A percentile compares a stretch with the other conserved stretches of the same genome.
These are phyloP conservation scores for Wickerhamiella nectarea DNA, from an alignment of 805 yeast genomes.

Conservation along the genomic window DNA sequence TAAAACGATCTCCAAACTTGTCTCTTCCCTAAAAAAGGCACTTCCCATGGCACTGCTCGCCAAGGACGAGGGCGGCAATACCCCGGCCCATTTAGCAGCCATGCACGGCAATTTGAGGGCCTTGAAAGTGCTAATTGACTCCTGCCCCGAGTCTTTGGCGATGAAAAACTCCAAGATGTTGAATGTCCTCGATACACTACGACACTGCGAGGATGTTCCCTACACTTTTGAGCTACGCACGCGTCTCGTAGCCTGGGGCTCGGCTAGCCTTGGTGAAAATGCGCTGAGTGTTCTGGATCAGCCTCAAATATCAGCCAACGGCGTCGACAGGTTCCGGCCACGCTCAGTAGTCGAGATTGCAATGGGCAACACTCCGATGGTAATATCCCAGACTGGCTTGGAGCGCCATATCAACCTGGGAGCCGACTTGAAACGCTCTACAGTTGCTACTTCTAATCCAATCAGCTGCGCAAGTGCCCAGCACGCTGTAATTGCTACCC, in stretches of 20 bases:
- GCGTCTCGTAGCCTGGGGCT: constrained; percentile 12
- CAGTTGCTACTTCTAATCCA: not conserved
- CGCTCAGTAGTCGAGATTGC: constrained; percentile 3
- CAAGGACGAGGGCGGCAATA: constrained; percentile 16
- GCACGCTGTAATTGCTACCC: constrained; percentile 15
- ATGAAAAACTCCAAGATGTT: constrained; percentile 13
- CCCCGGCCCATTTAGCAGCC: constrained; percentile 21
- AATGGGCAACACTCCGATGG: constrained; percentile 4
- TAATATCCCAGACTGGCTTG: not conserved
- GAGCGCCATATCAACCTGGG: constrained; percentile 7
- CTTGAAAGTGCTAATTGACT: constrained; percentile 14
- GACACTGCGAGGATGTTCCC: constrained; percentile 11
- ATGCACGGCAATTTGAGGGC: constrained; percentile 15
- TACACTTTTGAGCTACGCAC: constrained; percentile 4
- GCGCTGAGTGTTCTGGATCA: not conserved
- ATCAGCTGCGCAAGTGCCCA: not conserved
- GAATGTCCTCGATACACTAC: constrained; percentile 13
- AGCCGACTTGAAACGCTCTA: constrained; percentile 10
- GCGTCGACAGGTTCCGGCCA: constrained; percentile 5
- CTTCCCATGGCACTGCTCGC: constrained; percentile 13
- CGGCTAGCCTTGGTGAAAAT: constrained; percentile 6
- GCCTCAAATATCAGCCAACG: not conserved
- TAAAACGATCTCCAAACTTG: constrained; percentile 9
- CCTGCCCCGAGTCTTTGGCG: constrained; percentile 14
- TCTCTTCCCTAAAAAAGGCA: constrained; percentile 11